Evolutionary conservation across 352 stramenopile species (phyloP), one percentile per base, ranked within the genome.

Genomic region (Thalassiosira mediterranea): DNA sequence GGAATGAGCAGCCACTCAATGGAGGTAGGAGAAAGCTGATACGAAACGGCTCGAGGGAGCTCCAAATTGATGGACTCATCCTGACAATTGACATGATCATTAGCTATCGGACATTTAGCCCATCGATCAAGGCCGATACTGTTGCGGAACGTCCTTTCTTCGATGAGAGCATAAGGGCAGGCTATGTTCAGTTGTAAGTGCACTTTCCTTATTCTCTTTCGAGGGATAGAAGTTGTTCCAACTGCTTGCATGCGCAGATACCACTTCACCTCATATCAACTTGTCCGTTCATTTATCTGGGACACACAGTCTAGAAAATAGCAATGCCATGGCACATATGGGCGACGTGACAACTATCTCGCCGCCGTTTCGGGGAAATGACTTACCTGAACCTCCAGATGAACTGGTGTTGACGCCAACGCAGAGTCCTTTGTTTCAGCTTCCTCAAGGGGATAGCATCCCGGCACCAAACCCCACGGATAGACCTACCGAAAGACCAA

Each of bases 91-190:
- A 38, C 11, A 73, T 69, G 44, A 73, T 34, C 13, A 15, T 79
- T 2, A 73, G 53, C 19, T 79, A 73, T 29, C 51, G 46, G 4
- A 69, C 52, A 38, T 65, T 79, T 4, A 70, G 53, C 28, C 17
- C 54, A 7, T 34, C 11, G 44, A 21, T 79, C 8, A 44, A 54
- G 23, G 23, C 51, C 5, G 59, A 72, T n/a, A 69, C 53, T 4
- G 64, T 79, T 26, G 62, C 70, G 23, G 63, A 79, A 31, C 60
- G 62, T 13, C 70, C 70, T 11, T 79, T 79, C 23, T 37, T 69
- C 13, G 53, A 79, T n/a, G 61, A 79, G 38, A 32, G 17, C 37
- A 73, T 73, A 26, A 34, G 57, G 3, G 26, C 4, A 15, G 19
- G 51, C 1, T 79, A 73, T 40, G 17, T 65, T 48, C 15, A 67